A percentile compares a stretch with the other conserved stretches of the same genome.
phyloP scores from a whole-genome alignment of 257 asterid genomes.

The Cynanchum wilfordii region DNA sequence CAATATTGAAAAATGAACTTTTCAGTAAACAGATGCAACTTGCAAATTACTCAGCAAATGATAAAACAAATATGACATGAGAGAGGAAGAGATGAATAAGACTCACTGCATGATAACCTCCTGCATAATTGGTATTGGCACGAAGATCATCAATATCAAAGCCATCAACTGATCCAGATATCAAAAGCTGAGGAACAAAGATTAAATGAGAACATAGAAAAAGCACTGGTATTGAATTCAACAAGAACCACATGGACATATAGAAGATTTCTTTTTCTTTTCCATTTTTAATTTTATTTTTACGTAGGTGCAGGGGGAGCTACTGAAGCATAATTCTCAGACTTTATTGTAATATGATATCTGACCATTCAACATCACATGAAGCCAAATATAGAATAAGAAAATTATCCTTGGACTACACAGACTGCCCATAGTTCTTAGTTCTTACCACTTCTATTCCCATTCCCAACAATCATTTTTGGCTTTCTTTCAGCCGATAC shows the following conservation, averaged over 20 bases:
- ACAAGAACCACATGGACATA: neutral
- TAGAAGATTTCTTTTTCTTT: neutral
- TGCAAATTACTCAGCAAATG: neutral
- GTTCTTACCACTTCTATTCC: neutral
- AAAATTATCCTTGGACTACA: neutral
- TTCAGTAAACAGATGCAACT: neutral
- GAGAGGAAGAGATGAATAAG: neutral
- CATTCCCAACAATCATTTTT: neutral
- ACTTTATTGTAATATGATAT: neutral
- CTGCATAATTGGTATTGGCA: slow-evolving; percentile 72
- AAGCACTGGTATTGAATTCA: neutral
- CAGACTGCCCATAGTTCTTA: neutral
- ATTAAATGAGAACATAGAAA: neutral
- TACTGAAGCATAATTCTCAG: neutral
- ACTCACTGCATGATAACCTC: slow-evolving; percentile 82
- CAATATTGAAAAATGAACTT: neutral
- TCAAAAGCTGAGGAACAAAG: slow-evolving; percentile 62
- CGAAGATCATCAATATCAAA: slow-evolving; percentile 80
- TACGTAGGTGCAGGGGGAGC: neutral
- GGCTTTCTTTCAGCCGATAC: neutral
- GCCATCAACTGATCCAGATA: slow-evolving; percentile 91
- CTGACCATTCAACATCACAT: no score
- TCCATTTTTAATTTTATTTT: no score
- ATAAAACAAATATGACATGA: slow-evolving; percentile 1
- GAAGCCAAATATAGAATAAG: no score